Evolutionary conservation across 2,329 filamentous ascomycete species (phyloP), one percentile per base, ranked within the genome.

Genomic region (Gremmenia infestans): DNA sequence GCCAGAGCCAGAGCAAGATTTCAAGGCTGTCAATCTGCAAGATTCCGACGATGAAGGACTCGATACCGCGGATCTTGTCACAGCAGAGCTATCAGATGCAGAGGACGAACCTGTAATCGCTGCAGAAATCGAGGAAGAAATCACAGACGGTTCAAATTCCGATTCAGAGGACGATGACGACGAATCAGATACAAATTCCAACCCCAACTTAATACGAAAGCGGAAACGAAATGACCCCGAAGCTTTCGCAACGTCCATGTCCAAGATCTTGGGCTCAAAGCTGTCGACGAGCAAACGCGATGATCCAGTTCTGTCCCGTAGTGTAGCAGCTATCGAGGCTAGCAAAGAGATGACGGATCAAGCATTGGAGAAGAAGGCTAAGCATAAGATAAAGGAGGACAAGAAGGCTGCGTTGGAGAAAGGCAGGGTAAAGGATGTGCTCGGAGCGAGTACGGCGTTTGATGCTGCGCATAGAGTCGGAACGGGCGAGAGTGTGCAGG

Each of bases 291-390:
- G 88, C 35, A 91, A 91, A 69, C 88, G 92, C 23, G 80, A 86
- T 53, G 94, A 99, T 70, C 94, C 94, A 0, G 89, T 99, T n/a
- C 80, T 99, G 3, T 87, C 92, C 5, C 87, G 94, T 67, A 93
- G 88, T 70, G 85, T 83, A 59, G 81, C 81, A 11, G 91, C 91
- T 1, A 82, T 85, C 14, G 82, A 89, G 58, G 83, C 88, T 0
- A 86, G 86, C 60, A 85, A 85, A 56, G 83, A 88, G 36, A 80
- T 89, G 9, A 82, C 87, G 1, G 91, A 96, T 67, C 78, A 82
- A 53, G 87, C 87, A 54, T 78, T 99, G 40, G 93, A 96, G 67
- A 79, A 86, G 52, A 93, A 91, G 71, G 94, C 92, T 28, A 83
- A 83, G 51, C 82, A 84, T 54, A 88, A 92, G 68, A 72, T 97